Evolutionary conservation across 441 rosid species (phyloP).

Genomic region (Daphne laureola): DNA sequence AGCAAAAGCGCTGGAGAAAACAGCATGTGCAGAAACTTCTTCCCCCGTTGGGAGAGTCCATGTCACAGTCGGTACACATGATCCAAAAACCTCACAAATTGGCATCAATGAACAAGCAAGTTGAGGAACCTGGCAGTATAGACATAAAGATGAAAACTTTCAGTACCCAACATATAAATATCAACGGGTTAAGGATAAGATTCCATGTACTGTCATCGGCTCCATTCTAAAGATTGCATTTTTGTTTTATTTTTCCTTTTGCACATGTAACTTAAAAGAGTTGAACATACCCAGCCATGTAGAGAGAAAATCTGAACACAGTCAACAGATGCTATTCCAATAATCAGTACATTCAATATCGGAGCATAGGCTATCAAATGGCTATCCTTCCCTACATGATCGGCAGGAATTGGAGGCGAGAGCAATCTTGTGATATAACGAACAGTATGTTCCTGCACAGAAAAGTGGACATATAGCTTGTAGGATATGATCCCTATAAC

Average conservation of each 20-base stretch:
- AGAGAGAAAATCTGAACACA: slow-evolving; percentile 73
- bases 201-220: too few species aligned
- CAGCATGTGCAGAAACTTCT: slow-evolving; percentile 56
- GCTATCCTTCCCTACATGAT: slow-evolving; percentile 33
- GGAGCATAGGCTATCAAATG: slow-evolving; percentile 60
- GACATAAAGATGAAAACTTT: slow-evolving; percentile 10
- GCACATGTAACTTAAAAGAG: slow-evolving; percentile 1
- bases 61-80: slow-evolving; percentile 53
- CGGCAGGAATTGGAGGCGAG: slow-evolving; percentile 55
- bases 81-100: slow-evolving; percentile 72
- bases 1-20: slow-evolving; percentile 71
- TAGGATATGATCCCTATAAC: slow-evolving; percentile 6
- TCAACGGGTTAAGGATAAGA: background rate
- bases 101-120: slow-evolving; percentile 80
- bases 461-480: slow-evolving; percentile 6
- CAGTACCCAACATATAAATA: background rate
- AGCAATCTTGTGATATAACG: slow-evolving; percentile 58
- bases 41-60: slow-evolving; percentile 62
- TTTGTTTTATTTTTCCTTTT: too few species aligned
- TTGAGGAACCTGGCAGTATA: slow-evolving; percentile 50
- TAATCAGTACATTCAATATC: slow-evolving; percentile 59
- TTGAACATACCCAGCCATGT: slow-evolving; percentile 59
- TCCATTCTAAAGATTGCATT: too few species aligned
- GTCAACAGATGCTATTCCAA: slow-evolving; percentile 65
- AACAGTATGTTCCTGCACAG: slow-evolving; percentile 60